Percentiles rank a stretch among this genome's conserved stretches.
Evolutionary conservation across 805 yeast genomes (phyloP).

Genomic region (Cyberlindnera euphorbiae): DNA sequence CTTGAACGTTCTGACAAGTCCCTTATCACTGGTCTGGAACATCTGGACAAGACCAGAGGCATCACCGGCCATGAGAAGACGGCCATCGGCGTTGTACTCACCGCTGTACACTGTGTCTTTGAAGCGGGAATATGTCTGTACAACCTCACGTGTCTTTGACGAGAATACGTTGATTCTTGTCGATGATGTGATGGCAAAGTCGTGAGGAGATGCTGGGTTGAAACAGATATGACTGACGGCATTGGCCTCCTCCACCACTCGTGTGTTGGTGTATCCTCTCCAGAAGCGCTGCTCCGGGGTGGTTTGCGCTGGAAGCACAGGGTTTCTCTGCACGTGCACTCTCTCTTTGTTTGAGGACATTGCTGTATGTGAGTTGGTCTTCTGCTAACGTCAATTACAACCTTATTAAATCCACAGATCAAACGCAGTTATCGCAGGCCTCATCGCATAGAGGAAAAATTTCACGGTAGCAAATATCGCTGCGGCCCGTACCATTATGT

Average conservation of each 20-base stretch:
- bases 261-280: slow-evolving; percentile 82
- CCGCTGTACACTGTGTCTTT: slow-evolving; percentile 91
- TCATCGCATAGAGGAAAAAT: no score
- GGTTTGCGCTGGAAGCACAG: slow-evolving; percentile 76
- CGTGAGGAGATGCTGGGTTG: slow-evolving; percentile 81
- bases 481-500: no score
- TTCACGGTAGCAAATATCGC: no score
- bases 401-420: no score
- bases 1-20: slow-evolving; percentile 69
- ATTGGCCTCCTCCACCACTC: slow-evolving; percentile 88
- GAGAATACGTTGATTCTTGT: slow-evolving; percentile 90
- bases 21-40: slow-evolving; percentile 81
- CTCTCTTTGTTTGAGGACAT: slow-evolving; percentile 77
- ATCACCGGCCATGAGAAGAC: slow-evolving; percentile 88
- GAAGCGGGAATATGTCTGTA: slow-evolving; percentile 80
- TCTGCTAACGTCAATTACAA: no score
- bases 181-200: slow-evolving; percentile 89
- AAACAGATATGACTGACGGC: slow-evolving; percentile 85
- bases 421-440: no score
- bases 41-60: slow-evolving; percentile 91
- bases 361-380: neutral
- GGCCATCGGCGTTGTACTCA: slow-evolving; percentile 88
- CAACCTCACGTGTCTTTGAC: slow-evolving; percentile 88
- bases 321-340: slow-evolving; percentile 59
- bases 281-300: slow-evolving; percentile 94